Evolutionary conservation across 371 early-diverging fungal genomes (phyloP), one percentile per base, ranked within the genome.

Genomic region (Apophysomyces elegans): DNA sequence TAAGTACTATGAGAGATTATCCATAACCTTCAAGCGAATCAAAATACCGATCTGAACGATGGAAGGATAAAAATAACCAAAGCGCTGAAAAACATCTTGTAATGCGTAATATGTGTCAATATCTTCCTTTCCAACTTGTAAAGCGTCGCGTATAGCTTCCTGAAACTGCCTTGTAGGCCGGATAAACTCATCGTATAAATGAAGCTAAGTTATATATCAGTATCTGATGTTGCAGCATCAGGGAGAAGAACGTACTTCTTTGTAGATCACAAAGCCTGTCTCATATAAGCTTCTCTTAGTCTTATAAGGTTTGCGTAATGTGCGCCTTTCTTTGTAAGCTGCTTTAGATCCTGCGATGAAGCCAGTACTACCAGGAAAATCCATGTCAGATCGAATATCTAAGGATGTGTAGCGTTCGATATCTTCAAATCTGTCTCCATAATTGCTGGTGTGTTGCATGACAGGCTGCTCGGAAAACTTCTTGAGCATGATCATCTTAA

Each of bases 31-130:
- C 0, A 13, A 11, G 41, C 5, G 4, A 13, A 50, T 8, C 16
- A 21, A 21, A 21, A 21, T 21, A 50, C 54, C 54, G 21, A 50
- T 18, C 7, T 21, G 54, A 21, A 50, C 21, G 1, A 9, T 8
- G 21, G 54, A 50, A 2, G 54, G 54, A 21, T 50, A 50, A 21
- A 21, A 50, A 11, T 50, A 50, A 9, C 54, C 54, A 50, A 50
- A 50, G 4, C 54, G 16, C 21, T 50, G 54, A 21, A 50, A 50
- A 8, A 21, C 21, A 11, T 21, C 21, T 21, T 50, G 54, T 5
- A 50, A 21, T 8, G 54, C 54, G 11, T n/a, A n/a, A 21, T 21
- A 50, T 21, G 3, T 50, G 0, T 50, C 54, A 21, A 8, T 5
- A 50, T 50, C 16, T 4, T 50, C 7, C 11, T 16, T 21, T 2